Base-by-base conservation (phyloP, 2,329 filamentous ascomycete species). In the Scedosporium minutisporum region DNA sequence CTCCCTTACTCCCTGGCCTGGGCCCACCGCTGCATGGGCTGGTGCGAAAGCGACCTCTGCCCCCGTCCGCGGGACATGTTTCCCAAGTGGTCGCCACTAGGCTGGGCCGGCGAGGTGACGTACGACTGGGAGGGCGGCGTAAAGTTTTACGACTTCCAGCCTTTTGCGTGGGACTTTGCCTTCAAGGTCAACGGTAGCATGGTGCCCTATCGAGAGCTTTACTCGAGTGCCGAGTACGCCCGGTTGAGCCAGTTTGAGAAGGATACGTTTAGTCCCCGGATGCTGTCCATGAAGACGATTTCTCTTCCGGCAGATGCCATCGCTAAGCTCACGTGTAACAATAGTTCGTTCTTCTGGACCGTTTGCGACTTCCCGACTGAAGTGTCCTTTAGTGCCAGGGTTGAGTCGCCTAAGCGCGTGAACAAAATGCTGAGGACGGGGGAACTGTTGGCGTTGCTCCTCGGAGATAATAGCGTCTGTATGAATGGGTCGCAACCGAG, bases 1-100 rank as follows among this genome's bases (percentile, higher is more conserved):
- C 57, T 59, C 10, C 57, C 57, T 25, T 44, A 29, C 57, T 38
- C 57, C n/a, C 57, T 59, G n/a, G 57, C 57, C n/a, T 59, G 57
- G 57, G 57, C 38, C 14, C 57, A 59, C 21, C 27, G 57, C 16
- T 38, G 27, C 57, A 42, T 44, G 14, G 57, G 57, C 10, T 59
- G 57, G 57, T 38, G 57, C 38, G 21, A 42, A 18, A 16, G 14
- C 7, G 57, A 59, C 29, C 29, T 42, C n/a, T 16, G 57, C 12
- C 57, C 57, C 7, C 57, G 38, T 4, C 21, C 57, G 7, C 57
- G 57, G 2, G 33, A 25, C 7, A 12, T 42, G 25, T 59, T 59
- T 25, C 57, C 57, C 29, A 38, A 42, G 23, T 59, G 57, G 57
- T 59, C 57, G 9, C 57, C 57, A 6, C 57, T 59, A 10, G 57